A percentile compares a stretch with the other conserved stretches of the same genome.
Evolutionary conservation across 768 basidiomycete genomes (phyloP).

Genomic region (Phaeotremella fagi): DNA sequence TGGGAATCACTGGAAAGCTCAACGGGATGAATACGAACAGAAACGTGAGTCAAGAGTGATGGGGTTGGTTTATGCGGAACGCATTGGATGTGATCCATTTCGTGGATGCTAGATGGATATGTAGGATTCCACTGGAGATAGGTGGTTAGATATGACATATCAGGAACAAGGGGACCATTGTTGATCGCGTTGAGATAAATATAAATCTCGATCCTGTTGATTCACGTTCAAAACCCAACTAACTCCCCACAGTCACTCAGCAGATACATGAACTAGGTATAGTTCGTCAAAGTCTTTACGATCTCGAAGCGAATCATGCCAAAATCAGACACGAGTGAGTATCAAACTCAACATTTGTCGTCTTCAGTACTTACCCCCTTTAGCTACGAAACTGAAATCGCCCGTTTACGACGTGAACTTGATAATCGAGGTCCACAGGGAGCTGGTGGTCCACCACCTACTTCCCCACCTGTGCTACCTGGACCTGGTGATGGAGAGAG

Average conservation of each 20-base stretch:
- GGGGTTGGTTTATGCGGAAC: no score
- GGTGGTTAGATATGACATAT: no score
- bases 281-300: constrained; percentile 83
- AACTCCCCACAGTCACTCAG: constrained; percentile 40
- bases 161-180: no score
- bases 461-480: constrained; percentile 42
- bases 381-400: constrained; percentile 75
- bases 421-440: constrained; percentile 48
- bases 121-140: no score
- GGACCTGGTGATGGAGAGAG: constrained; percentile 30
- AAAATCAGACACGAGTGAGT: constrained; percentile 68
- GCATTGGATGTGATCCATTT: no score
- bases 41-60: constrained; percentile 80
- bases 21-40: constrained; percentile 83
- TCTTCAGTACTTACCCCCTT: not conserved
- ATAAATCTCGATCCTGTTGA: no score
- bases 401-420: constrained; percentile 65
- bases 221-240: no score
- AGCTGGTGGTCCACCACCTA: constrained; percentile 34
- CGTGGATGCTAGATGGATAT: no score
- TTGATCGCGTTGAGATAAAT: no score
- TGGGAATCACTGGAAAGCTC: constrained; percentile 61
- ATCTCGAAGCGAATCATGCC: constrained; percentile 80
- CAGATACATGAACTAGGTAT: constrained; percentile 88
- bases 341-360: not conserved